phyloP scores from a whole-genome alignment of 495 filamentous ascomycete species.

The Lasiosphaeria ovina region DNA sequence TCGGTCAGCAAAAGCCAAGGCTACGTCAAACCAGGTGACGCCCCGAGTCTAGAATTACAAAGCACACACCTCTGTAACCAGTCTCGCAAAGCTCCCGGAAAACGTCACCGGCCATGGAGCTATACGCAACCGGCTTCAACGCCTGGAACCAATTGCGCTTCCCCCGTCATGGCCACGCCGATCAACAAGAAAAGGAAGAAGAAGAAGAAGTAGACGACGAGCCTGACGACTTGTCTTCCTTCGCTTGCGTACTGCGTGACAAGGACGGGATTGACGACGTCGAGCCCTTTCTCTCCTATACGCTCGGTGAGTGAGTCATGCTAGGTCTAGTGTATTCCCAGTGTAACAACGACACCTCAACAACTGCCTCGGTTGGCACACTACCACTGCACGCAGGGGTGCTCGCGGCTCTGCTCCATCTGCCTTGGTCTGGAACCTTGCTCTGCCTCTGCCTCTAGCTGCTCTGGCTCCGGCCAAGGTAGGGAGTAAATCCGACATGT shows the following conservation, averaged over 20 bases:
- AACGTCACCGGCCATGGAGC: conserved; percentile 33
- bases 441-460: too few relatives aligned
- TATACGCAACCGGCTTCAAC: conserved; percentile 53
- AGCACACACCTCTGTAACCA: too few relatives aligned
- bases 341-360: too few relatives aligned
- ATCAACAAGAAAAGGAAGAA: not conserved
- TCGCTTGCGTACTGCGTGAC: conserved; percentile 36
- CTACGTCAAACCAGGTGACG: too few relatives aligned
- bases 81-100: not conserved
- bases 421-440: too few relatives aligned
- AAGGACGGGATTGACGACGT: conserved; percentile 29
- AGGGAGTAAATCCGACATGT: too few relatives aligned
- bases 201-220: conserved; percentile 21
- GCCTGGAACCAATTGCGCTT: conserved; percentile 49
- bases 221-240: conserved; percentile 39
- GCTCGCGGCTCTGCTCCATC: too few relatives aligned
- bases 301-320: conserved; percentile 33
- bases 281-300: conserved; percentile 36
- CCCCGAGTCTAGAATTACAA: too few relatives aligned
- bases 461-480: too few relatives aligned
- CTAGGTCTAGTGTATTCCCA: not conserved
- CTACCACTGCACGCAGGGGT: too few relatives aligned
- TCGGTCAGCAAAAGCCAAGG: too few relatives aligned
- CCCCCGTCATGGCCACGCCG: not conserved
- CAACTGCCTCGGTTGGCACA: too few relatives aligned